These are phyloP conservation scores for Penicillium canescens DNA, from an alignment of 495 filamentous ascomycete species.

Conservation along the genomic window DNA sequence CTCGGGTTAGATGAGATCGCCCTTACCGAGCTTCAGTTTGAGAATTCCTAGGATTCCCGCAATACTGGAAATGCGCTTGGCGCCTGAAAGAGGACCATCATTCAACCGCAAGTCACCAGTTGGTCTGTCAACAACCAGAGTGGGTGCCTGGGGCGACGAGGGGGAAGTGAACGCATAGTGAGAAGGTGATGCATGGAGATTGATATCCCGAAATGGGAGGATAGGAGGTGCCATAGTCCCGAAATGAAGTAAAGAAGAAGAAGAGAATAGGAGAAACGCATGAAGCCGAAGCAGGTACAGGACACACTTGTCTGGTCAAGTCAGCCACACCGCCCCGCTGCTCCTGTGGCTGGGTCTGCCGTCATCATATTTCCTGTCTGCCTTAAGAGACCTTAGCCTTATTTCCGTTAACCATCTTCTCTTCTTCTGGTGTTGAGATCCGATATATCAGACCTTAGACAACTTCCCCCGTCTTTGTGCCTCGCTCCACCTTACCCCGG, in stretches of 20 bases:
- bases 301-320: slow-evolving; percentile 12
- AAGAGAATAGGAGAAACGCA: slow-evolving; percentile 24
- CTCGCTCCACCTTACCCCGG: slow-evolving; percentile 4
- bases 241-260: slow-evolving; percentile 4
- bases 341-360: slow-evolving; percentile 32
- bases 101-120: slow-evolving; percentile 87
- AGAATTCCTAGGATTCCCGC: slow-evolving; percentile 92
- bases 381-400: slow-evolving; percentile 10
- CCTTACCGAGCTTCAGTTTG: slow-evolving; percentile 79
- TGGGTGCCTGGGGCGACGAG: slow-evolving; percentile 83
- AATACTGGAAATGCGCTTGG: slow-evolving; percentile 87
- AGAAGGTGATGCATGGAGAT: slow-evolving; percentile 84
- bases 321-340: slow-evolving; percentile 34
- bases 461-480: slow-evolving; percentile 2
- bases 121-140: slow-evolving; percentile 84
- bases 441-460: not conserved
- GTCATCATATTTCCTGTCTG: slow-evolving; percentile 28
- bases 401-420: not conserved
- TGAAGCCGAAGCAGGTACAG: slow-evolving; percentile 21
- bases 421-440: not conserved
- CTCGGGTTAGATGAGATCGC: not conserved
- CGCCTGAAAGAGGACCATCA: slow-evolving; percentile 70
- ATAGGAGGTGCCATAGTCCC: slow-evolving; percentile 54
- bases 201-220: slow-evolving; percentile 93
- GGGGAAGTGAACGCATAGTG: slow-evolving; percentile 97